Evolutionary conservation across 306 rosid species (phyloP), one percentile per base, ranked within the genome.

Genomic region (Gleditsia sinensis): DNA sequence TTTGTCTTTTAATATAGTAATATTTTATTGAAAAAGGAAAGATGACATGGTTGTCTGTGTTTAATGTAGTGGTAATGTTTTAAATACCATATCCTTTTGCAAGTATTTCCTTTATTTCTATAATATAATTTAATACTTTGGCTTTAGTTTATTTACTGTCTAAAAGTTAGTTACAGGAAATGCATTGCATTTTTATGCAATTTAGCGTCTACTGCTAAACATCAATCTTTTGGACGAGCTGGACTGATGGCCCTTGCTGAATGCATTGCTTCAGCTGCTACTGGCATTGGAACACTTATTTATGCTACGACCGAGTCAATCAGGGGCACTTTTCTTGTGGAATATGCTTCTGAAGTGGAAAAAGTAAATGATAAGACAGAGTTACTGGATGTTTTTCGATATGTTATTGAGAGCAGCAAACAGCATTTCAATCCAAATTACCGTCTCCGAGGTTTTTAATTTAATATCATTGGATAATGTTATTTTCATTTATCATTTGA

Each of bases 341-440:
- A 83, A 61, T 74, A 53, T 50, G 40, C 72, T 70, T 71, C 83
- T 30, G 86, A 53, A 84, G 33, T 71, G 72, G 71, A 77, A 71
- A 75, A 65, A 67, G 86, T 39, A 51, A 65, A 77, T 78, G 86
- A 61, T 65, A 86, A 82, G 71, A 81, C 72, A 39, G 78, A 74
- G 46, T 71, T 94, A 54, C 86, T 91, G 64, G 88, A 94, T 79
- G 83, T 80, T 77, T 82, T 91, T 74, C 86, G 97, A 85, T 94
- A 86, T 86, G 83, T 88, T 75, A 75, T 88, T 69, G 96, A 88
- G 86, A 85, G 87, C 88, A 89, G 98, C 91, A 94, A 91, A 81
- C 92, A 89, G 24, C 98, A 94, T 83, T 94, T 94, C 87, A 94
- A 94, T 85, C 96, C 98, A 67, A 94, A 83, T 76, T 94, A 94